These are phyloP conservation scores for Pigoraptor vietnamica DNA, from an alignment of 78 protist genomes.

Conservation along the genomic window DNA sequence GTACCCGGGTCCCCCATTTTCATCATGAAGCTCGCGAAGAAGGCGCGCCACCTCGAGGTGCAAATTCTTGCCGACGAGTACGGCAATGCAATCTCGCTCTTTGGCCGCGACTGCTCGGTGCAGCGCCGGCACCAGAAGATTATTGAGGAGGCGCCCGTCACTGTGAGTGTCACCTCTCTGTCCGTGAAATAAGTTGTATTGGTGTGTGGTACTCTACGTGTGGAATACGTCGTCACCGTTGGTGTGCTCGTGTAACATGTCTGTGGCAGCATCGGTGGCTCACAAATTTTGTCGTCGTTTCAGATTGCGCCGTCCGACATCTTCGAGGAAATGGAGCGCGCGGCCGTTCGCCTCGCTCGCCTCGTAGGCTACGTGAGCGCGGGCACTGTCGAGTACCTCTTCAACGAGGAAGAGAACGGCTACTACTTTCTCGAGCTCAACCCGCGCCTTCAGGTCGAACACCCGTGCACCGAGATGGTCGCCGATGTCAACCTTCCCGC, in stretches of 20 bases:
- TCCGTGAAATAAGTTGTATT: no score
- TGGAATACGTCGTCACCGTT: no score
- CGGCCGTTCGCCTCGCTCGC: conserved; percentile 58
- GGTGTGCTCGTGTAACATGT: no score
- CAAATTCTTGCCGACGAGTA: conserved; percentile 62
- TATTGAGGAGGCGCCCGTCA: conserved; percentile 87
- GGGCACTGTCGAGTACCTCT: conserved; percentile 92
- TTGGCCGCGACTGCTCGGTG: conserved; percentile 86
- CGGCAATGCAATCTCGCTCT: conserved; percentile 58
- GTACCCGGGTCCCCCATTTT: conserved; percentile 85
- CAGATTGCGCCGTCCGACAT: conserved; percentile 19
- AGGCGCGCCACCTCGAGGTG: conserved; percentile 75
- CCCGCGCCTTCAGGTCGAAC: conserved; percentile 87
- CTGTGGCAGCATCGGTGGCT: no score
- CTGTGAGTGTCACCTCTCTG: neutral
- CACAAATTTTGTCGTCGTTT: no score
- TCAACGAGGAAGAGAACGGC: conserved; percentile 4
- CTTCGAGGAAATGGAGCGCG: conserved; percentile 59
- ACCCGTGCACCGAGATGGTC: conserved; percentile 80
- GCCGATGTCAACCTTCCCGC: conserved; percentile 86
- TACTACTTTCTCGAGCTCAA: conserved; percentile 82
- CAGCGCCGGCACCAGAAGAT: conserved; percentile 89
- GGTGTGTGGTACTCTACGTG: no score
- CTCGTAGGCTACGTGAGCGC: conserved; percentile 61
- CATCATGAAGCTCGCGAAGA: conserved; percentile 57